Evolutionary conservation across 305 asterid species (phyloP).

Genomic region (Rubia peregrina): DNA sequence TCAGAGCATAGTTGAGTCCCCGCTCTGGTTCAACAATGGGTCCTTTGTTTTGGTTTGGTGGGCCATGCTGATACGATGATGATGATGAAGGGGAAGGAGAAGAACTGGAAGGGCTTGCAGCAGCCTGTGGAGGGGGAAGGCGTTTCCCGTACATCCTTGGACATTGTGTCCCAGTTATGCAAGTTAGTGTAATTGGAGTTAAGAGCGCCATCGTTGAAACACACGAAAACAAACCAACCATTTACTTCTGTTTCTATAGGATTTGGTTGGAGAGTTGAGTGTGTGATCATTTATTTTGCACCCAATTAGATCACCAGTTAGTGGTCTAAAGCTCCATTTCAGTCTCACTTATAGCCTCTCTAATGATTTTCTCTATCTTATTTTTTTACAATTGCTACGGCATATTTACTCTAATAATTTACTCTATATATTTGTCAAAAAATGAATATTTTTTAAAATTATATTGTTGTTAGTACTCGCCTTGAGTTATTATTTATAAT

Average conservation of each 20-base stretch:
- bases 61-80: conserved; percentile 21
- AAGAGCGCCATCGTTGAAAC: conserved; percentile 42
- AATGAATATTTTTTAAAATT: too few relatives aligned
- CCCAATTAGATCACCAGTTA: too few relatives aligned
- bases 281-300: too few relatives aligned
- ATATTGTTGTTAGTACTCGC: too few relatives aligned
- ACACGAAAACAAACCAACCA: too few relatives aligned
- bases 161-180: conserved; percentile 22
- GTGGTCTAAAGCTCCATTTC: too few relatives aligned
- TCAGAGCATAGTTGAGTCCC: conserved; percentile 30
- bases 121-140: conserved; percentile 28
- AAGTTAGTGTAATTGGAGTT: conserved; percentile 29
- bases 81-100: conserved; percentile 13
- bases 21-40: conserved; percentile 30
- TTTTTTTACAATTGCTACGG: too few relatives aligned
- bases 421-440: too few relatives aligned
- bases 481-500: too few relatives aligned
- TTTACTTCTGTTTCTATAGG: neutral
- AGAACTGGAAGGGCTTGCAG: conserved; percentile 26
- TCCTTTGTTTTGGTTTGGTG: conserved; percentile 26
- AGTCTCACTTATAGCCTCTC: too few relatives aligned
- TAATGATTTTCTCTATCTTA: too few relatives aligned
- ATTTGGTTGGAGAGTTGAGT: neutral
- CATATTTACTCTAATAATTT: too few relatives aligned
- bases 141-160: conserved; percentile 26